A percentile compares a stretch with the other conserved stretches of the same genome.
These are phyloP conservation scores for Saccharomycopsis sp. DNA, from an alignment of 805 yeast species.

Conservation along the genomic window DNA sequence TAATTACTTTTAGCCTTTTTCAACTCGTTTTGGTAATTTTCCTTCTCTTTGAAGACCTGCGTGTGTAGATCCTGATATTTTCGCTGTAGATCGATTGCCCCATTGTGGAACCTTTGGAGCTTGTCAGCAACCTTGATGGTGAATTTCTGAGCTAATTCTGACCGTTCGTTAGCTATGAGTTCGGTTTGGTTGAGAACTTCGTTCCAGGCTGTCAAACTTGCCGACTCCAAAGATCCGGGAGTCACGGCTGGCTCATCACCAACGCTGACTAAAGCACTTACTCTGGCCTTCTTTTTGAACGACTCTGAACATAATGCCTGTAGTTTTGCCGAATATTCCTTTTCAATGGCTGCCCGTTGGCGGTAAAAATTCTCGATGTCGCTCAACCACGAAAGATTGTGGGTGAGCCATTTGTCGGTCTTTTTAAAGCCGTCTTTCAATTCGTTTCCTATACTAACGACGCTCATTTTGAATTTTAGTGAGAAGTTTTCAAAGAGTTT, in stretches of 20 bases:
- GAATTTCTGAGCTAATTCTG: slow-evolving; percentile 52
- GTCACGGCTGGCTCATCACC: slow-evolving; percentile 89
- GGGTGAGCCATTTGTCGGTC: slow-evolving; percentile 71
- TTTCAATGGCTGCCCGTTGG: slow-evolving; percentile 76
- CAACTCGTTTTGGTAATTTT: slow-evolving; percentile 46
- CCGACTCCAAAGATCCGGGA: slow-evolving; percentile 91
- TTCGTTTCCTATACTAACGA: slow-evolving; percentile 26
- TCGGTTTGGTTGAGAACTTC: slow-evolving; percentile 83
- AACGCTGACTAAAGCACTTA: slow-evolving; percentile 63
- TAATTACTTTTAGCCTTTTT: slow-evolving; percentile 66
- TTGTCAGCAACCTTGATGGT: slow-evolving; percentile 55
- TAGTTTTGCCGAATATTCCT: slow-evolving; percentile 70
- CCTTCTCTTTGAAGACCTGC: slow-evolving; percentile 44
- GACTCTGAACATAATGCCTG: slow-evolving; percentile 58
- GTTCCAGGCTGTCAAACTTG: slow-evolving; percentile 84
- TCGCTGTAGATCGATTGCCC: slow-evolving; percentile 47
- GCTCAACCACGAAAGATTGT: slow-evolving; percentile 64
- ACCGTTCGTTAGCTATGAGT: slow-evolving; percentile 60
- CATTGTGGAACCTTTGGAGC: slow-evolving; percentile 44
- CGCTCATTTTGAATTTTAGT: slow-evolving; percentile 1
- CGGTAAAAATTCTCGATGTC: slow-evolving; percentile 80
- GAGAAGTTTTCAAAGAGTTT: no score
- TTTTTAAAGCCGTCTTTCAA: slow-evolving; percentile 41
- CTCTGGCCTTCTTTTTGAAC: slow-evolving; percentile 68
- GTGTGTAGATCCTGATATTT: slow-evolving; percentile 55